phyloP scores from a whole-genome alignment of 2,329 filamentous ascomycete species.

The Venturia nashicola region DNA sequence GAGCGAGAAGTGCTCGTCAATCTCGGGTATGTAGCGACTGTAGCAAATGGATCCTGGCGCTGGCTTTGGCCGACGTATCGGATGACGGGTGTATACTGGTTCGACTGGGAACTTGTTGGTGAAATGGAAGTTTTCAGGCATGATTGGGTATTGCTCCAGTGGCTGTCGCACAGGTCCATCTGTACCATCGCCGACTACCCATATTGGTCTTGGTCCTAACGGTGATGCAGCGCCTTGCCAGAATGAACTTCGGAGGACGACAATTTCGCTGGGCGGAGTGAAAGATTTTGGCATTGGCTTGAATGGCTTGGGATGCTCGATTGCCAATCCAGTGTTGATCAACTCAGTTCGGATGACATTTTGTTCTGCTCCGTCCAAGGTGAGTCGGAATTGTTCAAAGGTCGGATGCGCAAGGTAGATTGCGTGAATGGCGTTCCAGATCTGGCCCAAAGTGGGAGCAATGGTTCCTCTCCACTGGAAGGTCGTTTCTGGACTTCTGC shows the following conservation, averaged over 20 bases:
- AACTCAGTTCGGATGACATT: not conserved
- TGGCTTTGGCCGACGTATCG: constrained; percentile 60
- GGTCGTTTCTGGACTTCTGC: constrained; percentile 1
- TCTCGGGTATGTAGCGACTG: constrained; percentile 65
- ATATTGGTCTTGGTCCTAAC: constrained; percentile 28
- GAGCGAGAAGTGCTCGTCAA: constrained; percentile 67
- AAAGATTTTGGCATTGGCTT: constrained; percentile 13
- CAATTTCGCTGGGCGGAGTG: constrained; percentile 19
- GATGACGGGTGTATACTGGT: constrained; percentile 52
- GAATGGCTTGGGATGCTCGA: constrained; percentile 16
- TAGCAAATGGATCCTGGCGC: constrained; percentile 58
- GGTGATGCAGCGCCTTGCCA: constrained; percentile 33
- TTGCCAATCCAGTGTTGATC: not conserved
- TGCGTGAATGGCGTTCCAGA: constrained; percentile 8
- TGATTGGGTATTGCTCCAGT: constrained; percentile 17
- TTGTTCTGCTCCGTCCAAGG: not conserved
- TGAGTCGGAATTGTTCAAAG: constrained; percentile 2
- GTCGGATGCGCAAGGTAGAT: constrained; percentile 4
- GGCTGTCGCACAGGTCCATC: constrained; percentile 13
- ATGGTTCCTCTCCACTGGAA: constrained; percentile 2
- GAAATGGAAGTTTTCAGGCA: constrained; percentile 25
- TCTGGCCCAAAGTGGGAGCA: constrained; percentile 5
- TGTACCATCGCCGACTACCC: constrained; percentile 18
- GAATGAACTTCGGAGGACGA: constrained; percentile 17
- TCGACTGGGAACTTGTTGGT: constrained; percentile 35